phyloP scores from a whole-genome alignment of 495 filamentous ascomycete genomes.

The Tuber indicum region DNA sequence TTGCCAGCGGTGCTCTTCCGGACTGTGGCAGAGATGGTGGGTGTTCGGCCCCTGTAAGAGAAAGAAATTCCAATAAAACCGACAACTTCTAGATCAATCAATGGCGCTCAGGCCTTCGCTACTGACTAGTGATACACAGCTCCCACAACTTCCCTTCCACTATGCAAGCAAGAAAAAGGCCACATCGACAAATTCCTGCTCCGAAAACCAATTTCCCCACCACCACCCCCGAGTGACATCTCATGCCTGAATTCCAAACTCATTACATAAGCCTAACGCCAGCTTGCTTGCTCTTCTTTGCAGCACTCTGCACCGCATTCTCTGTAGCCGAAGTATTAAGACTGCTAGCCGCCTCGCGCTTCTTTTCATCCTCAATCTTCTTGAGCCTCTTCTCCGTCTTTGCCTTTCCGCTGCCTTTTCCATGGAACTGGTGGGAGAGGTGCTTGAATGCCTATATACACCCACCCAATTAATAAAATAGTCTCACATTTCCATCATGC shows the following conservation, averaged over 20 bases:
- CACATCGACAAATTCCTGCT: not conserved
- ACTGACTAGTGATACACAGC: not conserved
- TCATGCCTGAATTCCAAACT: not conserved
- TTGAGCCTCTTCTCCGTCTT: conserved; percentile 96
- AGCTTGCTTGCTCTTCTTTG: conserved; percentile 79
- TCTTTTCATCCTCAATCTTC: conserved; percentile 95
- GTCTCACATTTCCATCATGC: conserved; percentile 1
- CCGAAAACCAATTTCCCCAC: not conserved
- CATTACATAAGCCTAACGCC: conserved; percentile 64
- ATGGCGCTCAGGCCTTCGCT: not conserved
- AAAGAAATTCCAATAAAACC: not conserved
- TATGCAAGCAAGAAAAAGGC: not conserved
- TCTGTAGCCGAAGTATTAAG: conserved; percentile 74
- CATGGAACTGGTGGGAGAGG: conserved; percentile 93
- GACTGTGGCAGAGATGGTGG: too few species aligned
- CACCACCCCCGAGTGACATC: not conserved
- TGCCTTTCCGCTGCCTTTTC: conserved; percentile 92
- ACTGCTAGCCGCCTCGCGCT: conserved; percentile 68
- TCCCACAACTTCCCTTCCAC: not conserved
- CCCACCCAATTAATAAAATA: conserved; percentile 6
- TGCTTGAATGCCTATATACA: conserved; percentile 68
- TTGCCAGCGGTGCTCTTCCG: too few species aligned
- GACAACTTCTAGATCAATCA: not conserved
- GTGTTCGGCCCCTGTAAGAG: not conserved
- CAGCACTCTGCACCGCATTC: conserved; percentile 58